Conservation (phyloP, 164 flowering plant species). For the Pachysandra terminalis region DNA sequence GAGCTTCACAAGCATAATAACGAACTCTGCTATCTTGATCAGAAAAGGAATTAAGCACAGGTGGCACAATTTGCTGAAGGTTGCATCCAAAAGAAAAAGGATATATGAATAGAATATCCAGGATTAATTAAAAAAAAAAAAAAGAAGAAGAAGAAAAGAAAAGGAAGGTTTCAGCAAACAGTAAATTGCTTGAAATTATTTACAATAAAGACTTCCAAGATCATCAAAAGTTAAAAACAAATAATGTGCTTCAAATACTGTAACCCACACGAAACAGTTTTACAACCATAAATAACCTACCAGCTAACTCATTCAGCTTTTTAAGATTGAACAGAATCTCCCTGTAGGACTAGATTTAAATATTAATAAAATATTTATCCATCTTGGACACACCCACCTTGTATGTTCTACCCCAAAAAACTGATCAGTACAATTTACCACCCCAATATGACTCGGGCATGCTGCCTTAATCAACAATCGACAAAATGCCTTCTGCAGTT, state of each 20-base stretch:
- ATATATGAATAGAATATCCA: constrained; percentile 1
- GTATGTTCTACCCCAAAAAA: too few species aligned
- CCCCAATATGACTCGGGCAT: too few species aligned
- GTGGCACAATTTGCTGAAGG: constrained; percentile 87
- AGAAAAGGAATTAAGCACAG: constrained; percentile 83
- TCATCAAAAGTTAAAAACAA: background rate
- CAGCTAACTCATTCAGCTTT: too few species aligned
- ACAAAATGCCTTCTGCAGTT: too few species aligned
- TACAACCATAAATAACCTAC: background rate
- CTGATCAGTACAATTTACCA: too few species aligned
- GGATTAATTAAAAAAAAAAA: background rate
- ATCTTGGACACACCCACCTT: too few species aligned
- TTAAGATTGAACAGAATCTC: too few species aligned
- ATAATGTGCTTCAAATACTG: background rate
- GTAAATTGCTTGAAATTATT: background rate
- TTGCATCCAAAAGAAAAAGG: constrained; percentile 15
- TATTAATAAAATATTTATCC: too few species aligned
- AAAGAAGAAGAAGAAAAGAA: too few species aligned
- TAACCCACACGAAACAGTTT: background rate
- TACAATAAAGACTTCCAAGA: background rate
- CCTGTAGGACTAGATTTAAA: too few species aligned
- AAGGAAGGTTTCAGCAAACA: background rate
- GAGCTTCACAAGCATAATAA: constrained; percentile 98
- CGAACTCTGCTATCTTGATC: constrained; percentile 99
- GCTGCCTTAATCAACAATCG: too few species aligned